Conservation (phyloP, 495 filamentous ascomycete genomes). For the Talaromyces proteolyticus region DNA sequence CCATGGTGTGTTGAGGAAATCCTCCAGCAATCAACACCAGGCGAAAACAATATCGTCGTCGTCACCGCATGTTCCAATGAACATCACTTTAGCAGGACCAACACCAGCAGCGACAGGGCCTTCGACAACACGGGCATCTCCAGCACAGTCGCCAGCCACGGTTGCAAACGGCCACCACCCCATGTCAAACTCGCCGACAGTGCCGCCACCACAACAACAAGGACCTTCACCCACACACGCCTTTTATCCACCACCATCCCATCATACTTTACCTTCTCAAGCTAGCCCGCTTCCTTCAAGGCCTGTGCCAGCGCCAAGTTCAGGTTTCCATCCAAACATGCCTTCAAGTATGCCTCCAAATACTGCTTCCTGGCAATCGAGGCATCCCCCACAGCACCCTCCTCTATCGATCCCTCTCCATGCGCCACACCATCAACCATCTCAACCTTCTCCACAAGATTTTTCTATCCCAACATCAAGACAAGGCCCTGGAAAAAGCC, state of each 20-base stretch:
- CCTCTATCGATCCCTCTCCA: not conserved
- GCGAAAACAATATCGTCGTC: too few relatives aligned
- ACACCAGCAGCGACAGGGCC: not conserved
- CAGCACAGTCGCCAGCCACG: not conserved
- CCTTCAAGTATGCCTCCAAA: not conserved
- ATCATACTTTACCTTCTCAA: not conserved
- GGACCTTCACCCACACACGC: not conserved
- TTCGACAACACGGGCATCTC: not conserved
- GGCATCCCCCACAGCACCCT: not conserved
- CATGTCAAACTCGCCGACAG: not conserved
- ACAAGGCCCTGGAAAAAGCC: not conserved
- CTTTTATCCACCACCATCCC: not conserved
- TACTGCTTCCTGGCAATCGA: not conserved
- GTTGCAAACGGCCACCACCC: too few relatives aligned
- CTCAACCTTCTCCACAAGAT: not conserved
- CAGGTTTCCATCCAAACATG: too few relatives aligned
- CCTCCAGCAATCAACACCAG: too few relatives aligned
- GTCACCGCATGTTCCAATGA: too few relatives aligned
- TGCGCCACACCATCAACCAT: not conserved
- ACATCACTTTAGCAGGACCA: too few relatives aligned
- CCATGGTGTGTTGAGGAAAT: not conserved
- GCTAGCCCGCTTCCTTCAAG: too few relatives aligned
- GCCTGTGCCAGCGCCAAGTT: too few relatives aligned
- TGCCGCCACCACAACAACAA: not conserved
- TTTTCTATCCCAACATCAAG: not conserved